A percentile compares a stretch with the other conserved stretches of the same genome.
phyloP scores from a whole-genome alignment of 2,329 filamentous ascomycete genomes.

The Claviceps arundinis region DNA sequence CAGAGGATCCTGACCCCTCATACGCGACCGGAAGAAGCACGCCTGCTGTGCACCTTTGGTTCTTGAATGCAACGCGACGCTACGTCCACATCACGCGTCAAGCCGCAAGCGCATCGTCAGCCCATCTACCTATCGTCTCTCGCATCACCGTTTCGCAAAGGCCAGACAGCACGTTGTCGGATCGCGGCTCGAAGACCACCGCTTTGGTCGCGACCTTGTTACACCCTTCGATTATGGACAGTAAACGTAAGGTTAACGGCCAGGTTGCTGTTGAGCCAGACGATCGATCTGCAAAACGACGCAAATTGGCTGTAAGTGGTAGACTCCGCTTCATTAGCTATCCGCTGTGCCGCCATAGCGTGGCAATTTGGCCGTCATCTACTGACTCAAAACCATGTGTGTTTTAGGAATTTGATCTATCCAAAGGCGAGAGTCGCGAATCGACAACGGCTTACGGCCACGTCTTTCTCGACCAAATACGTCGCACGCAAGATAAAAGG shows the following conservation, averaged over 20 bases:
- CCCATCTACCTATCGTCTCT: background rate
- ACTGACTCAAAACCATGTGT: constrained; percentile 2
- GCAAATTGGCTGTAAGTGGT: constrained; percentile 35
- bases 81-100: constrained; percentile 11
- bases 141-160: background rate
- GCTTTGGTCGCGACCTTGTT: constrained; percentile 11
- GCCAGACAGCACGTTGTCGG: background rate
- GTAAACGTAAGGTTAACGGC: constrained; percentile 42
- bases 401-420: constrained; percentile 30
- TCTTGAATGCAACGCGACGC: constrained; percentile 8
- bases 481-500: constrained; percentile 70
- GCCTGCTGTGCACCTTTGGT: constrained; percentile 2
- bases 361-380: background rate
- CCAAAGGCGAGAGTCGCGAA: constrained; percentile 48
- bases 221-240: constrained; percentile 32
- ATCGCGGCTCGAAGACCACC: background rate
- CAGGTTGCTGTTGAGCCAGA: constrained; percentile 30
- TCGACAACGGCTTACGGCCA: constrained; percentile 60
- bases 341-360: background rate
- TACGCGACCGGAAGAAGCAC: background rate
- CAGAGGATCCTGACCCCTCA: background rate
- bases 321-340: background rate
- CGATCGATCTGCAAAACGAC: constrained; percentile 42
- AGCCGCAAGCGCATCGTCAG: constrained; percentile 3
- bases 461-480: constrained; percentile 61